Evolutionary conservation across 148 eudicot genomes (phyloP), one percentile per base, ranked within the genome.

Genomic region (Euryodendron excelsum): DNA sequence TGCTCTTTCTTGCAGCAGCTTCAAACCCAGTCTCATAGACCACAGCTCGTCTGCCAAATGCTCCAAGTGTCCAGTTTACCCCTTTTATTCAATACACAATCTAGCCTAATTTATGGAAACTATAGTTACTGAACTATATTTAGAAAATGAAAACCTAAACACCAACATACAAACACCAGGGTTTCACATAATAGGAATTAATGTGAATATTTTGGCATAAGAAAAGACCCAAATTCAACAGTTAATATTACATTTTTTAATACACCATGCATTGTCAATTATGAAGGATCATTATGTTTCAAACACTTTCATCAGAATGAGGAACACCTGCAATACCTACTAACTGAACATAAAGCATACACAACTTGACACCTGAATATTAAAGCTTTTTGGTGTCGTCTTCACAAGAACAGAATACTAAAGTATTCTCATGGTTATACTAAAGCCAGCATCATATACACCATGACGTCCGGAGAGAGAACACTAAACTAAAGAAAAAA

Each of bases 41-140:
- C 98, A 95, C 27, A 95, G 93, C 83, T 95, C 97, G 90, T 91
- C 98, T 95, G 98, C 85, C 96, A 95, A 91, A 90, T 85, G 88
- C 92, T 90, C 87, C 86, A 89, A 87, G 78, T 82, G 83, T 84
- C 91, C 88, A 90, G 84, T 89, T 89, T 90, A 92, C 88, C 86
- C 87, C 86, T 83, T 77, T 80, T 73, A 82, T 78, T 92, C 89
- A 87, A 88, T 83, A 88, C 78, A 86, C 81, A 86, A 76, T 80
- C 77, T 84, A 89, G 70, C 90, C 91, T 86, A 89, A 74, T 83
- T 86, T 82, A 69, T 55, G 79, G 61, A 72, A 72, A 85, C 52
- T 69, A 73, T 58, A 75, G 77, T 84, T 50, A 86, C 84, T 45
- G 76, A 74, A 58, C 73, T 78, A 72, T 70, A 81, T 56, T 48